Evolutionary conservation across 306 rosid genomes (phyloP), one percentile per base, ranked within the genome.

Genomic region (Ceratonia siliqua): DNA sequence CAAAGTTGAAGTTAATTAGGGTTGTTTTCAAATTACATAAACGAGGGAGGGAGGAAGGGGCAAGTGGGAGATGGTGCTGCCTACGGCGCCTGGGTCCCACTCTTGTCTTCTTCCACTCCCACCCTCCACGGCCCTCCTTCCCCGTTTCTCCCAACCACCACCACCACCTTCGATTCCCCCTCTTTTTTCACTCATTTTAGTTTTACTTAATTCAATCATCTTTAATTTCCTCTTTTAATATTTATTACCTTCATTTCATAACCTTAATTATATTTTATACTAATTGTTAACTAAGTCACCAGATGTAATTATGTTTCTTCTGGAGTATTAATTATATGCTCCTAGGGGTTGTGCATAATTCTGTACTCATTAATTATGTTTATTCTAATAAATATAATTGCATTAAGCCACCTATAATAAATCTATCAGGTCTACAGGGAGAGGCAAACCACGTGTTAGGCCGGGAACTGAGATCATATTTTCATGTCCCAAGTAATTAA

Each of bases 71-170:
- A 84, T 74, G 85, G 80, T 54, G 92, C 79, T 41, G 50, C 88
- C 79, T 41, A 46, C 88, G 96, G 96, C 86, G 81, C 66, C 68
- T 81, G 87, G 98, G 85, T 36, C 92, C 91, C 84, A 73, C 62
- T 25, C 49, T 79, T 85, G 90, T 87, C 86, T 46, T 69, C 81
- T 84, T 91, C 77, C 53, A 28, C 75, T 5, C 66, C 82, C 76
- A 27, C 72, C 74, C 82, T 61, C 74, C 80, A 59, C 87, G 73
- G 67, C 82, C 72, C 73, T 55, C 63, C 33, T 67, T 28, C 25
- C 1, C 41, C 9, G 24, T 39, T 33, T 21, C 3, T 8, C 32
- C 8, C 35, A 30, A 6, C 17, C 28, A 4, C 54, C 8, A 12
- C 55, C 22, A 46, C 46, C 43, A n/a, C 24, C 43, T 57, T 30